Percentiles rank a stretch among this genome's conserved stretches.
Conservation (phyloP, 176 grass and related monocot species). For the Oryza nivara region DNA sequence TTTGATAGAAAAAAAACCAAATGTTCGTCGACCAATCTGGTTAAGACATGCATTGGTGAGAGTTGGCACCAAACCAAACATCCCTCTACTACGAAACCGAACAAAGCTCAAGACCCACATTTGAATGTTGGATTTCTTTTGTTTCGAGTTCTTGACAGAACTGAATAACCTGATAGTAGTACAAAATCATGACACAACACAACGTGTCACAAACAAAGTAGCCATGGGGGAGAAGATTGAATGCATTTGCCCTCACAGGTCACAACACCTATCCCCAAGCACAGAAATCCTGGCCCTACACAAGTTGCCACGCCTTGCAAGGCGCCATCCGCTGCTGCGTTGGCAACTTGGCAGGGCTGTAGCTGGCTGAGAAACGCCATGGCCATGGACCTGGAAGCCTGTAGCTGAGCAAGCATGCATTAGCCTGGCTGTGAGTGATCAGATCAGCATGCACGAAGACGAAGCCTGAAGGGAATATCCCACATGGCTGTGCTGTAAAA, state of each 20-base stretch:
- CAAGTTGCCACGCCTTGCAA: not conserved
- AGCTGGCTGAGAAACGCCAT: not conserved
- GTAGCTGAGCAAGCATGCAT: not conserved
- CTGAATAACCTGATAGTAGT: not conserved
- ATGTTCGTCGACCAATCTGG: too few relatives aligned
- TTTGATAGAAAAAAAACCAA: not conserved
- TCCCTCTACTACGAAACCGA: too few relatives aligned
- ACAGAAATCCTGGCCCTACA: not conserved
- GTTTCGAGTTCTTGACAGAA: not conserved
- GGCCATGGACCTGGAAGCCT: not conserved
- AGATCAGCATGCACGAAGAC: not conserved
- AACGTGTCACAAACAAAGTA: not conserved
- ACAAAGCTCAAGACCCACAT: too few relatives aligned
- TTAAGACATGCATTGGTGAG: too few relatives aligned
- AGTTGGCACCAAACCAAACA: too few relatives aligned
- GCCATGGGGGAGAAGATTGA: not conserved
- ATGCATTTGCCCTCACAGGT: not conserved
- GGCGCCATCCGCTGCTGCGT: not conserved
- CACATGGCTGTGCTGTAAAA: slow-evolving; percentile 45
- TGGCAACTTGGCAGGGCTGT: slow-evolving; percentile 2
- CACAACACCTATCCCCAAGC: not conserved
- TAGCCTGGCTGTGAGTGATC: not conserved
- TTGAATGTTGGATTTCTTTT: not conserved
- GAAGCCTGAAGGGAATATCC: slow-evolving; percentile 39
- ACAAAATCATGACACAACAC: not conserved